Evolutionary conservation across 2,329 filamentous ascomycete genomes (phyloP), one percentile per base, ranked within the genome.

Genomic region (Beauveria scarabaeidicola): DNA sequence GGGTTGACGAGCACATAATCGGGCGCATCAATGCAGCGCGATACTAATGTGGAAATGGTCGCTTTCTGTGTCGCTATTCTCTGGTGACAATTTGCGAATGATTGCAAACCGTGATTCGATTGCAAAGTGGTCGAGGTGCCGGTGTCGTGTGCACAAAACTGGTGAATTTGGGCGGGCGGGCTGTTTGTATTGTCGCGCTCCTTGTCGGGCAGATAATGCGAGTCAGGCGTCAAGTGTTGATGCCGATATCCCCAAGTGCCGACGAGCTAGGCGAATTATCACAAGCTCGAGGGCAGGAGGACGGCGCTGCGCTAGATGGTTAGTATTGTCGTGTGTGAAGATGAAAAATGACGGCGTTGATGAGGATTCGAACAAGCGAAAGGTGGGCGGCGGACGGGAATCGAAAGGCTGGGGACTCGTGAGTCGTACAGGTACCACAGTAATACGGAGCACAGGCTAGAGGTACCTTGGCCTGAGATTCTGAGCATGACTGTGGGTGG

Each of bases 241-340:
- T 53, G 19, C 43, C 51, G 43, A 54, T 32, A 36, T 50, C 51
- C 32, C 51, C 40, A 38, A 32, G 44, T 43, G 44, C 44, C 58
- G 25, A 41, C 36, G 52, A 60, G 58, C 58, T 51, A 25, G 25
- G 58, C 58, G 43, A 44, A 43, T 29, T 7, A n/a, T 48, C 52
- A 60, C 58, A 44, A 55, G 58, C 58, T 51, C 52, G 52, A 51
- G 52, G 40, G 58, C 32, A 55, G 27, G 11, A 44, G 58, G 25
- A 51, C 23, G 32, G 36, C 50, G 21, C 50, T 59, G 51, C 44
- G 52, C 58, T 54, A 52, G 47, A 29, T 25, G 44, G 52, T 60
- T 60, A 60, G 58, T 60, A 54, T 41, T 43, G 51, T 53, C 40
- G 52, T 47, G 41, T 59, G 57, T 59, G 50, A 54, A 48, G 57